Evolutionary conservation across 495 filamentous ascomycete species (phyloP), one percentile per base, ranked within the genome.

Genomic region (Neurospora intermedia): DNA sequence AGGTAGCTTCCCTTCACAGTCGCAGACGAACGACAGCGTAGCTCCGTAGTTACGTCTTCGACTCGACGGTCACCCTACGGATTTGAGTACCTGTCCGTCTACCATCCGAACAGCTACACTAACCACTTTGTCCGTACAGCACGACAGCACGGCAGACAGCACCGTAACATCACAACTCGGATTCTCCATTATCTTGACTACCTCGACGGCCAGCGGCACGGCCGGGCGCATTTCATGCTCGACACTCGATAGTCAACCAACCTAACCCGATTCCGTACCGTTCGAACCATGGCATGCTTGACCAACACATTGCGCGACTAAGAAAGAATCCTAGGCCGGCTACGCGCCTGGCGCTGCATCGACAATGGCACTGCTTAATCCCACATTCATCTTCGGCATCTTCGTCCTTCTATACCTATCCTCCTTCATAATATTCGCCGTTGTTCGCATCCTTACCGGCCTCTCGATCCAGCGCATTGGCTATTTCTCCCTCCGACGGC

Each of bases 401-500:
- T 73, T 95, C 78, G 87, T 98, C 74, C 87, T 98, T 69, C 85
- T 93, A 69, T 98, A 97, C 86, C 88, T 99, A 31, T 90, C 88
- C 74, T 93, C 94, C 73, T 98, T 99, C 79, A 89, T 98, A 71
- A 81, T 98, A 72, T 97, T 99, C 82, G 96, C 96, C 74, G 88
- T 98, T 74, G 84, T 98, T 73, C 93, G 96, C 23, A 93, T 98
- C 76, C 81, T 96, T 72, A 98, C 95, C 72, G 96, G 96, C 71
- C 85, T 99, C 48, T 99, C 96, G 3, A 97, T 99, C 75, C 96
- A 99, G 82, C 90, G 96, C 70, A 86, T 98, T 70, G 96, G 96
- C 39, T 97, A 94, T 76, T 91, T 95, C 74, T 96, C 94, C 39
- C 85, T 99, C 70, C 90, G 94, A 74, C 91, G 94, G 71, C 92